These are phyloP conservation scores for Mollisiaceae sp. DNA, from an alignment of 2,329 filamentous ascomycete species.

Conservation along the genomic window DNA sequence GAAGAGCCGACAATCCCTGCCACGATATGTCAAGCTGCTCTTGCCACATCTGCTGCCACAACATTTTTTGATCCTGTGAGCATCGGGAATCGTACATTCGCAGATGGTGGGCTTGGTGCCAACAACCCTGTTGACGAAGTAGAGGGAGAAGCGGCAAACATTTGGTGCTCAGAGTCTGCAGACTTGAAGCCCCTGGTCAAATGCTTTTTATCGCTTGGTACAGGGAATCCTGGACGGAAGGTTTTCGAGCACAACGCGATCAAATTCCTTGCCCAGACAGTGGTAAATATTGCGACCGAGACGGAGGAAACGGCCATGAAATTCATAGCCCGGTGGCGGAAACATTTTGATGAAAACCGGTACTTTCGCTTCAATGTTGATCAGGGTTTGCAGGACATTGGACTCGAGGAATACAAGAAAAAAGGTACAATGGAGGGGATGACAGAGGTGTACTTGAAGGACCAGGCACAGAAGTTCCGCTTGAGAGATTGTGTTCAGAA, in stretches of 20 bases:
- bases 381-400: slow-evolving; percentile 40
- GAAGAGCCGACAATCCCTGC: slow-evolving; percentile 33
- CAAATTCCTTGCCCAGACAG: slow-evolving; percentile 34
- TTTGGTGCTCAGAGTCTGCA: slow-evolving; percentile 40
- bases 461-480: slow-evolving; percentile 26
- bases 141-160: slow-evolving; percentile 37
- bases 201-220: slow-evolving; percentile 42
- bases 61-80: slow-evolving; percentile 41
- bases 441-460: slow-evolving; percentile 37
- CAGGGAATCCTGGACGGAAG: slow-evolving; percentile 36
- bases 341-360: slow-evolving; percentile 38
- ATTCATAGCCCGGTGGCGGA: slow-evolving; percentile 37
- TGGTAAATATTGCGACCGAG: slow-evolving; percentile 39
- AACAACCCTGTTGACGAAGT: slow-evolving; percentile 43
- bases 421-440: slow-evolving; percentile 33
- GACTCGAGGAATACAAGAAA: slow-evolving; percentile 36
- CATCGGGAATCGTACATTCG: slow-evolving; percentile 38
- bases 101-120: slow-evolving; percentile 39
- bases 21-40: slow-evolving; percentile 42
- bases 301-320: slow-evolving; percentile 41
- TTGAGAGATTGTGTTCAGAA: slow-evolving; percentile 37
- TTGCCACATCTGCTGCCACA: slow-evolving; percentile 42
- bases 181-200: slow-evolving; percentile 41
- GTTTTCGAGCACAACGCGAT: slow-evolving; percentile 31
- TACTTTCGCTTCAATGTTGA: slow-evolving; percentile 45